Evolutionary conservation across 257 asterid species (phyloP), one percentile per base, ranked within the genome.

Genomic region (Capsicum pubescens): DNA sequence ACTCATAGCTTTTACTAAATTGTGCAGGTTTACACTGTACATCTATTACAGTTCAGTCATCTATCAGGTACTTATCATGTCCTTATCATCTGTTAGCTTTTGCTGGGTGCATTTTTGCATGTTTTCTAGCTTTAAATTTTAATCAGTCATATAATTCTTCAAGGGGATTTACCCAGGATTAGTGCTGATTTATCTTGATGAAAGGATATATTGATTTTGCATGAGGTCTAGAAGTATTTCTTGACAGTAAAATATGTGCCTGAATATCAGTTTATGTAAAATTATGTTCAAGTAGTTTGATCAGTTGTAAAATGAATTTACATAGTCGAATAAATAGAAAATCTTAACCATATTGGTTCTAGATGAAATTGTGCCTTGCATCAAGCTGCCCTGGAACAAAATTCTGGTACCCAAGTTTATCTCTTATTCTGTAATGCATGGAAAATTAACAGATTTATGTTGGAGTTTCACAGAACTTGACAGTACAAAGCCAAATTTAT

Each of bases 21-120:
- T 79, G 16, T 84, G 88, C 91, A 93, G 97, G 91, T 89, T 89
- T 63, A 85, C 81, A 55, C 89, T 88, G 64, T 93, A 89, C 88
- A 74, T 93, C 88, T 91, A 78, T 69, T 58, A 85, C 88, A 72
- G 87, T 83, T 89, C 95, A 84, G 83, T 90, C 86, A 70, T 93
- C 84, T 82, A 86, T 90, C 95, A 93, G 95, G 95, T 92, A 90
- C 69, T 52, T 76, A 36, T 74, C 44, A 21, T 50, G 81, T 72
- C 36, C 39, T 44, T 72, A 72, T 48, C 80, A 72, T 72, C 58
- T 72, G 35, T 44, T 19, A 76, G 61, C 44, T 52, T 76, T 76
- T 76, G 26, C 46, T 13, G 63, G 63, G 36, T 50, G 61, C 61
- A 52, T 12, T 50, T 36, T 76, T 50, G 81, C 60, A 21, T 15